Evolutionary conservation across 768 basidiomycete species (phyloP).

Genomic region (Serendipita sp.): DNA sequence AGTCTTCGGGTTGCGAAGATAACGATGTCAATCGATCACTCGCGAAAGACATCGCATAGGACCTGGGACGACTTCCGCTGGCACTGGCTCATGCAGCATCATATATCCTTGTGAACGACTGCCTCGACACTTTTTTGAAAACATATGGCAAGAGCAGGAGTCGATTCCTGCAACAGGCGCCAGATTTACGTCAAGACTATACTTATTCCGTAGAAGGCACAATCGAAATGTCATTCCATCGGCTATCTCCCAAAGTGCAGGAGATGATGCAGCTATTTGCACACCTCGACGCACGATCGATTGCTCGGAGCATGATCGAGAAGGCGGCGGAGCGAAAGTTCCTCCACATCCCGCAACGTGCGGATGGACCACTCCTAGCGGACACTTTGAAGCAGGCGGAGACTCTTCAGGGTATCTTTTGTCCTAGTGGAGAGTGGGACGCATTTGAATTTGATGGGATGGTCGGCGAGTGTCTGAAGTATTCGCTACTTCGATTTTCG

Average conservation of each 20-base stretch:
- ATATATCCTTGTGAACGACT: neutral
- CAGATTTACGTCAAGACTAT: neutral
- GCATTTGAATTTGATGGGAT: neutral
- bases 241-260: neutral
- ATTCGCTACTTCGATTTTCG: neutral
- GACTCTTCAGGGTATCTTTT: neutral
- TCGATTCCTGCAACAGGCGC: neutral
- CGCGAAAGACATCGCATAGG: neutral
- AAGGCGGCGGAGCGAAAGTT: neutral
- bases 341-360: neutral
- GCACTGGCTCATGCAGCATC: neutral
- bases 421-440: neutral
- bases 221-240: neutral
- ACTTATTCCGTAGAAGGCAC: neutral
- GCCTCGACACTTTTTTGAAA: neutral
- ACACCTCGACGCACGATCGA: neutral
- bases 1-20: neutral
- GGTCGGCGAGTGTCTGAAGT: neutral
- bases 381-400: neutral
- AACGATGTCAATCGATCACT: neutral
- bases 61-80: neutral
- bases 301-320: neutral
- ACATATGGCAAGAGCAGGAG: neutral
- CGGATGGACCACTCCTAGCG: neutral
- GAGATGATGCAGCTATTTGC: neutral